Base-by-base conservation (phyloP, 1,284 basidiomycete species). In the Pseudozyma sp. region DNA sequence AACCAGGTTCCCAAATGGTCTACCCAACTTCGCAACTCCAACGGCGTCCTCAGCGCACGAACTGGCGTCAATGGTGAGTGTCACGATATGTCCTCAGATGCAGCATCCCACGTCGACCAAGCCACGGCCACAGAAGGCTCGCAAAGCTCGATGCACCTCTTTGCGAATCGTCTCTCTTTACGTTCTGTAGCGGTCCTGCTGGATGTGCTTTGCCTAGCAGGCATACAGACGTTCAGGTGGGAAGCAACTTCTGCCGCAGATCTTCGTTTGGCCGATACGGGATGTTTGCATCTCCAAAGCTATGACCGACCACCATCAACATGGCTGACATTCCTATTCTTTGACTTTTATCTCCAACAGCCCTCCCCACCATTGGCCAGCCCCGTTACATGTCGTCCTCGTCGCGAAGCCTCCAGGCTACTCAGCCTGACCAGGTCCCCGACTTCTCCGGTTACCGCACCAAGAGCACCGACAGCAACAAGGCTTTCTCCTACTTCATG, bases 401-500 rank as follows among this genome's bases (percentile, higher is more conserved):
- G 45, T 56, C 74, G 40, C 77, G 75, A 54, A 63, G 72, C 39
- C 63, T 79, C 13, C 73, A 79, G 66, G 69, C 74, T 39, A 55
- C 68, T 24, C 61, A 70, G 61, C 68, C 68, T 42, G 66, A 72
- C 63, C 88, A 92, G 74, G 93, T 97, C 29, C 96, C 97, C 78
- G 91, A 98, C 88, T 95, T 92, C 85, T 89, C 90, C 60, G 86
- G 89, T 49, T 98, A 98, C 88, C 90, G 91, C 78, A 88, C 91
- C 54, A 88, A 89, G 83, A 84, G 84, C 77, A 89, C 90, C 74
- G 87, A 89, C 48, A 87, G 86, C 72, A 94, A 94, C 88, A 92
- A 93, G 79, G 91, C 92, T 64, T 87, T 97, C 68, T 93, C 92
- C 40, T 99, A 99, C 89, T 93, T 98, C 87, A 94, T 97, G 92